Evolutionary conservation across 345 rosid genomes (phyloP).

Genomic region (Eucalyptus camaldulensis): DNA sequence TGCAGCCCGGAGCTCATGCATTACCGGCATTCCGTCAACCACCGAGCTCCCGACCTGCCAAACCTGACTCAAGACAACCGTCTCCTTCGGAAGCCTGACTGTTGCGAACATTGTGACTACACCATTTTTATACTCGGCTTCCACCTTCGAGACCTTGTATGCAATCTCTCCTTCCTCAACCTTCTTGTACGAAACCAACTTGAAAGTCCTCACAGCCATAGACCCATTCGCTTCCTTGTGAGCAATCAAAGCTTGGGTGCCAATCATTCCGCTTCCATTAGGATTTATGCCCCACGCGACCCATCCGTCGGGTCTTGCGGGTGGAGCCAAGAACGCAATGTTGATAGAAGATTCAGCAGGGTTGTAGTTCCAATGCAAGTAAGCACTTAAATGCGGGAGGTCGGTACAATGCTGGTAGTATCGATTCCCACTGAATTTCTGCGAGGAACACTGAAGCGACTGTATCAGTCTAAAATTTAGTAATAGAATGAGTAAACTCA

Average conservation of each 20-base stretch:
- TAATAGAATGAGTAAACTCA: not conserved
- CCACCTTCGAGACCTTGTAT: slow-evolving; percentile 40
- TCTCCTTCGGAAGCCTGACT: slow-evolving; percentile 38
- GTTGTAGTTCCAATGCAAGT: slow-evolving; percentile 14
- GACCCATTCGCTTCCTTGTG: slow-evolving; percentile 13
- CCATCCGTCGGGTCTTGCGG: slow-evolving; percentile 45
- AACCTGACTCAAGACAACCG: slow-evolving; percentile 41
- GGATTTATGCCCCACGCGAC: slow-evolving; percentile 79
- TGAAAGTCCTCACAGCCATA: slow-evolving; percentile 28
- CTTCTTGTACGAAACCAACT: slow-evolving; percentile 16
- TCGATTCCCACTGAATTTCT: not conserved
- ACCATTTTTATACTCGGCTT: slow-evolving; percentile 22
- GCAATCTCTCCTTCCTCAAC: slow-evolving; percentile 17
- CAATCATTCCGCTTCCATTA: slow-evolving; percentile 34
- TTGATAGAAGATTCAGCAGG: slow-evolving; percentile 67
- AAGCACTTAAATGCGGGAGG: not conserved
- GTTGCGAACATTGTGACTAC: slow-evolving; percentile 28
- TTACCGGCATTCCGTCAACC: slow-evolving; percentile 8
- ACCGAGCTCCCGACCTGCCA: slow-evolving; percentile 79
- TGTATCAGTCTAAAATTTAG: not conserved
- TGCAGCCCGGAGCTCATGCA: slow-evolving; percentile 2
- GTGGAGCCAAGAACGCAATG: slow-evolving; percentile 55
- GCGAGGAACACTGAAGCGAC: not conserved
- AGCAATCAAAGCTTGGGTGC: slow-evolving; percentile 64
- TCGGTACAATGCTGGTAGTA: not conserved